phyloP scores from a whole-genome alignment of 1,139 yeast genomes.

The Sugiyamaella xylanicola region DNA sequence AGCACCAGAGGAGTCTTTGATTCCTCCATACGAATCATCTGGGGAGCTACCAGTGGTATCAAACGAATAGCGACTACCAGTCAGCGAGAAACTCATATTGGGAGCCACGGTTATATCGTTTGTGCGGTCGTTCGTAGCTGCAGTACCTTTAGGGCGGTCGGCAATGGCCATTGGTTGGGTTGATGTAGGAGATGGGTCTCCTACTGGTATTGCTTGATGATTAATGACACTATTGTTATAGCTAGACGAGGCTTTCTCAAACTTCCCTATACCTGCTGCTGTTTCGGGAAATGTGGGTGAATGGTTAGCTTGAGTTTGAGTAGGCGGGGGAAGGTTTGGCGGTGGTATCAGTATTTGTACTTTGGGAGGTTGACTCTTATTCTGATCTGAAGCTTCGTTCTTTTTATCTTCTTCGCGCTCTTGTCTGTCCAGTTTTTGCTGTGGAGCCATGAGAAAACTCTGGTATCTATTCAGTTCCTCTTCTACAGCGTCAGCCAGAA shows the following conservation, averaged over 20 bases:
- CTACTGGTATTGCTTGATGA: not conserved
- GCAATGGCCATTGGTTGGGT: not conserved
- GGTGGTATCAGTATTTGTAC: not conserved
- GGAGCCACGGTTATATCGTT: not conserved
- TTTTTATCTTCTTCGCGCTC: not conserved
- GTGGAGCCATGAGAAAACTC: not conserved
- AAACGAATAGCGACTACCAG: slow-evolving; percentile 13
- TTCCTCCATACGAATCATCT: slow-evolving; percentile 26
- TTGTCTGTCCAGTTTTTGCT: not conserved
- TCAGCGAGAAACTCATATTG: not conserved
- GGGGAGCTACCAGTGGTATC: slow-evolving; percentile 25
- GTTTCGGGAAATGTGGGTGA: slow-evolving; percentile 1
- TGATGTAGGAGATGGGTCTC: not conserved
- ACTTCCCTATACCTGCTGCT: slow-evolving; percentile 1
- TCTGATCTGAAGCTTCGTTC: not conserved
- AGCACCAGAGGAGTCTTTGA: slow-evolving; percentile 23
- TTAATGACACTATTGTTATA: not conserved
- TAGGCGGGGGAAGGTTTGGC: not conserved
- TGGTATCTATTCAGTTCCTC: slow-evolving; percentile 45
- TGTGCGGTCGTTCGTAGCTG: not conserved
- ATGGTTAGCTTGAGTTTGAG: not conserved
- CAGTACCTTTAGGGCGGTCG: not conserved
- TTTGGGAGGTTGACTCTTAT: not conserved
- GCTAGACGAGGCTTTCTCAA: not conserved
- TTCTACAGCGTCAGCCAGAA: slow-evolving; percentile 58